phyloP scores from a whole-genome alignment of 2,329 filamentous ascomycete species.

The Fusarium keratoplasticum region DNA sequence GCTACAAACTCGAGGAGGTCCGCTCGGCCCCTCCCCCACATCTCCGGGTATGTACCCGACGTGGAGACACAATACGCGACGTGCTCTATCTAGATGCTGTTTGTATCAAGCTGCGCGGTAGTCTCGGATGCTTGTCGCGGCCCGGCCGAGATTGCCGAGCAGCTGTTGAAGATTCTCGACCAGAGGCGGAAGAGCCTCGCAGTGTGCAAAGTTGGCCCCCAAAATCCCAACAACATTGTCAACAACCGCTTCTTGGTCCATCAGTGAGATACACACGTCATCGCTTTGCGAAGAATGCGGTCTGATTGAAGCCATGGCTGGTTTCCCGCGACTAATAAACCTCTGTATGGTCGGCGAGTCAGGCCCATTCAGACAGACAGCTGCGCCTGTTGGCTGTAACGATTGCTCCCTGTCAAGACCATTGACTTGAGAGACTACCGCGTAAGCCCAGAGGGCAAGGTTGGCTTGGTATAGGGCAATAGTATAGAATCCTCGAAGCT shows the following conservation, averaged over 20 bases:
- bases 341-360: slow-evolving; percentile 21
- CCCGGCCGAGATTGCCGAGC: slow-evolving; percentile 20
- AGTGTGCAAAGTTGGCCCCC: slow-evolving; percentile 18
- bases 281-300: background rate
- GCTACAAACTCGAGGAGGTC: background rate
- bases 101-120: background rate
- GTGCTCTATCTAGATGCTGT: background rate
- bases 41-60: background rate
- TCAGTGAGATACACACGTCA: slow-evolving; percentile 1
- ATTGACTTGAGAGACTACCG: slow-evolving; percentile 18
- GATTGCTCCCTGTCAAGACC: background rate
- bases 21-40: background rate
- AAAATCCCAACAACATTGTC: slow-evolving; percentile 14
- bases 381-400: background rate
- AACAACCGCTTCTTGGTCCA: slow-evolving; percentile 23
- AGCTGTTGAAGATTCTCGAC: slow-evolving; percentile 29
- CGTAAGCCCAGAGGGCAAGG: slow-evolving; percentile 22
- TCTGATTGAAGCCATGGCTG: slow-evolving; percentile 6
- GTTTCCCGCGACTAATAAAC: slow-evolving; percentile 19
- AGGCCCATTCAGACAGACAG: slow-evolving; percentile 20
- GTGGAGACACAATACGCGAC: background rate
- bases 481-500: slow-evolving; percentile 21
- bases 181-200: slow-evolving; percentile 19
- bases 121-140: slow-evolving; percentile 12
- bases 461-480: slow-evolving; percentile 28